These are phyloP conservation scores for Carex pumila DNA, from an alignment of 176 grass and related monocot species.

Conservation along the genomic window DNA sequence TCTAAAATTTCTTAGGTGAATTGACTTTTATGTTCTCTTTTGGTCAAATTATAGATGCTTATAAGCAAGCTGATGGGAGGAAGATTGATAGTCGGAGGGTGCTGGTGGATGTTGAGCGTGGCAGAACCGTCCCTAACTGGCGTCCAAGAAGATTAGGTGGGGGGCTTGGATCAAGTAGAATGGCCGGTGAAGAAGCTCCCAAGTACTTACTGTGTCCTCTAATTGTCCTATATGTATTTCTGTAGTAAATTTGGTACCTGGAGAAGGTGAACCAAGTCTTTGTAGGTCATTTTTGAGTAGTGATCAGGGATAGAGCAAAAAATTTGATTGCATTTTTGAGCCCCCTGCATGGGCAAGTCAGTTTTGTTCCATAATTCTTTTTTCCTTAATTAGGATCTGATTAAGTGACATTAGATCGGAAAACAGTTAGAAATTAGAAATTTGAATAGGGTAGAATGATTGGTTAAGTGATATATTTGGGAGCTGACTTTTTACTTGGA, in stretches of 20 bases:
- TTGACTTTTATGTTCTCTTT: neutral
- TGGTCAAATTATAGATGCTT: slow-evolving; percentile 45
- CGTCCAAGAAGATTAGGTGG: slow-evolving; percentile 88
- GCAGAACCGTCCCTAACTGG: slow-evolving; percentile 95
- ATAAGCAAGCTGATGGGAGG: slow-evolving; percentile 87
- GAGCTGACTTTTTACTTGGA: neutral
- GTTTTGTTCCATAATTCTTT: neutral
- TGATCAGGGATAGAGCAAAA: neutral
- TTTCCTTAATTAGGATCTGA: neutral
- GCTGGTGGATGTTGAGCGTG: slow-evolving; percentile 91
- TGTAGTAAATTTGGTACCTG: neutral
- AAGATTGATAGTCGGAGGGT: slow-evolving; percentile 70
- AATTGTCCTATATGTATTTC: neutral
- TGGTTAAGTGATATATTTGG: neutral
- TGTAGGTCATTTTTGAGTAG: neutral
- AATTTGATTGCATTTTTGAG: neutral
- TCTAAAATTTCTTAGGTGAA: neutral
- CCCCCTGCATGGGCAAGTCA: neutral
- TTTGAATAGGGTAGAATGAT: neutral
- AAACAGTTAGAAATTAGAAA: neutral
- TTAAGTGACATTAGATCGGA: neutral
- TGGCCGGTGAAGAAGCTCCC: slow-evolving; percentile 41
- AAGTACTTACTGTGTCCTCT: slow-evolving; percentile 15
- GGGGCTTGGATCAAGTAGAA: slow-evolving; percentile 92
- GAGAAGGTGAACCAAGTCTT: neutral